These are phyloP conservation scores for Lophiostoma macrostomum DNA, from an alignment of 495 filamentous ascomycete genomes.

Conservation along the genomic window DNA sequence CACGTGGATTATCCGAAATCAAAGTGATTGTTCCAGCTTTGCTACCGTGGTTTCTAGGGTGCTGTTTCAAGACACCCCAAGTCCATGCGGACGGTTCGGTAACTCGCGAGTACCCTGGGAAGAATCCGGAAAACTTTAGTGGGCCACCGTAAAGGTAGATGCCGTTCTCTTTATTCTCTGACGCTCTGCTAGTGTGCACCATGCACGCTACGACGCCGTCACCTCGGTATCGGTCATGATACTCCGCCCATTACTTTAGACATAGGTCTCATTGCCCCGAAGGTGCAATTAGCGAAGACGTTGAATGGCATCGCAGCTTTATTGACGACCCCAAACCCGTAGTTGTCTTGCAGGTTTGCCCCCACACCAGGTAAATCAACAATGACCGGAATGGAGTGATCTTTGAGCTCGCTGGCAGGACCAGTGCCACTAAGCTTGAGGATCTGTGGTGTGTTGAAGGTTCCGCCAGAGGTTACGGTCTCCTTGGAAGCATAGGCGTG, in stretches of 20 bases:
- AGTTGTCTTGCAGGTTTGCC: conserved; percentile 63
- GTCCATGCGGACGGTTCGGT: conserved; percentile 37
- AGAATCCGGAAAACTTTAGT: conserved; percentile 52
- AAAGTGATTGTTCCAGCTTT: conserved; percentile 26
- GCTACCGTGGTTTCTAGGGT: conserved; percentile 22
- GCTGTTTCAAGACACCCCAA: conserved; percentile 18
- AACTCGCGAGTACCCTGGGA: conserved; percentile 41
- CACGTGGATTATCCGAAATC: conserved; percentile 21
- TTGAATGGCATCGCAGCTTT: conserved; percentile 38
- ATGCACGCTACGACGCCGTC: conserved; percentile 50
- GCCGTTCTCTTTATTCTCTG: conserved; percentile 42
- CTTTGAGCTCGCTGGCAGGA: conserved; percentile 45
- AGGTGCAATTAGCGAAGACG: conserved; percentile 49
- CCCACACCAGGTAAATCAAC: conserved; percentile 59
- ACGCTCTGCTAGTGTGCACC: conserved; percentile 44
- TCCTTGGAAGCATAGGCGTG: conserved; percentile 52
- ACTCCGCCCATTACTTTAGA: conserved; percentile 45
- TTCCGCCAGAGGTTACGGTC: conserved; percentile 62
- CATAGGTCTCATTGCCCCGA: conserved; percentile 49
- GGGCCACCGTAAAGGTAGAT: conserved; percentile 53
- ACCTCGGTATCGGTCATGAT: conserved; percentile 38
- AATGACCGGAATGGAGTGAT: conserved; percentile 50
- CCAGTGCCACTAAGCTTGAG: conserved; percentile 64
- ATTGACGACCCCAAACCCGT: conserved; percentile 53
- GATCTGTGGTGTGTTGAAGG: conserved; percentile 59